phyloP scores from a whole-genome alignment of 176 grass and related monocot species.

The Aegilops longissima region DNA sequence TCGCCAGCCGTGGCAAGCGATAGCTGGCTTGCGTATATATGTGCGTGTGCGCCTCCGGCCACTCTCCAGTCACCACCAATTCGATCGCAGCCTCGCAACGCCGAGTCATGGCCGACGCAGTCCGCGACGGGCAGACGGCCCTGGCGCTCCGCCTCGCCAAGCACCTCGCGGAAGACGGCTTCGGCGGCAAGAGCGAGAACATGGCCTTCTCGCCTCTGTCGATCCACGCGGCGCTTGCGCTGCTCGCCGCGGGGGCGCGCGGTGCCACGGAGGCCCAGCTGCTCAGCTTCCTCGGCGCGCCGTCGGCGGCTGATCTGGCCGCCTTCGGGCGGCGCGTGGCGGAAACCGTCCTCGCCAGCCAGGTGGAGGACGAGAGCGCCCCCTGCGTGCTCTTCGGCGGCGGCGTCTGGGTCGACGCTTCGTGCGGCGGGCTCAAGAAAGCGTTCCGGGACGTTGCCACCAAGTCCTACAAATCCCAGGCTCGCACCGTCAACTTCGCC shows the following conservation, averaged over 20 bases:
- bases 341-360: not conserved
- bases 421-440: not conserved
- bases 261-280: conserved; percentile 17
- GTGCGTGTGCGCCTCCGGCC: too few relatives aligned
- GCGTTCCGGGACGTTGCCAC: conserved; percentile 18
- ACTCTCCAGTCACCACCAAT: too few relatives aligned
- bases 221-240: conserved; percentile 13
- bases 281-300: conserved; percentile 8
- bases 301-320: not conserved
- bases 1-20: too few relatives aligned
- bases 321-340: not conserved
- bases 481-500: not conserved
- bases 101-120: not conserved
- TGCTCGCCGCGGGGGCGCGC: not conserved
- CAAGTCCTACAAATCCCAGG: not conserved
- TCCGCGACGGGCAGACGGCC: conserved; percentile 18
- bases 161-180: not conserved
- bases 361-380: not conserved
- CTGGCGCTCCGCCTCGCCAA: conserved; percentile 25
- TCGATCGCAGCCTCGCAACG: too few relatives aligned
- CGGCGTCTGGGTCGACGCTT: not conserved
- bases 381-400: conserved; percentile 23
- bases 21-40: too few relatives aligned
- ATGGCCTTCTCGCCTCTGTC: conserved; percentile 18
- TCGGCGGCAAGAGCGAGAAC: not conserved